Evolutionary conservation across 352 stramenopile genomes (phyloP).

Genomic region (Globisporangium lucens): DNA sequence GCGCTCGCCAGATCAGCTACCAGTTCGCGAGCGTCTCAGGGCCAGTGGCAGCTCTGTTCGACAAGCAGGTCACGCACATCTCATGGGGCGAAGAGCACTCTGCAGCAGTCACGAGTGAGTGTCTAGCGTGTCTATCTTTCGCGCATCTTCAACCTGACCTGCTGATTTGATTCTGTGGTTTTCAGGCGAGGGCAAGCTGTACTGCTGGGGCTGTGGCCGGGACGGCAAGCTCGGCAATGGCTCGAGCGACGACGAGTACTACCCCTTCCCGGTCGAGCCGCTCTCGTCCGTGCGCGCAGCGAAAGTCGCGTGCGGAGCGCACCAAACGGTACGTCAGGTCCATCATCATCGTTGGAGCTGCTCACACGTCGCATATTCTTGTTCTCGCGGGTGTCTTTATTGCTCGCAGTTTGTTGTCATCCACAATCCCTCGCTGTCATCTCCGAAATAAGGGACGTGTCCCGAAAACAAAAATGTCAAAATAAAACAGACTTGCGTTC

Average conservation of each 20-base stretch:
- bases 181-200: slow-evolving; percentile 55
- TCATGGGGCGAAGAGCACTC: slow-evolving; percentile 70
- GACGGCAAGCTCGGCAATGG: slow-evolving; percentile 72
- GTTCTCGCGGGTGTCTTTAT: no score
- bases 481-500: no score
- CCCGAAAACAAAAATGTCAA: not conserved
- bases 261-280: slow-evolving; percentile 44
- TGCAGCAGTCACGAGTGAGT: slow-evolving; percentile 58
- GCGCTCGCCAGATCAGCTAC: slow-evolving; percentile 61
- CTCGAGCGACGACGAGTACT: slow-evolving; percentile 49
- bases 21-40: slow-evolving; percentile 51
- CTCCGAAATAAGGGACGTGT: not conserved
- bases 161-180: not conserved
- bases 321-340: slow-evolving; percentile 51
- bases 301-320: slow-evolving; percentile 42
- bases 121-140: not conserved
- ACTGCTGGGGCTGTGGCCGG: slow-evolving; percentile 63
- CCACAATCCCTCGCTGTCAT: slow-evolving; percentile 33
- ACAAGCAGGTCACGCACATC: slow-evolving; percentile 39
- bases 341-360: not conserved
- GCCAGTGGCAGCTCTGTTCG: slow-evolving; percentile 44
- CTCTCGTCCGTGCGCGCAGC: slow-evolving; percentile 57
- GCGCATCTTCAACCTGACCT: not conserved
- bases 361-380: slow-evolving; percentile 18
- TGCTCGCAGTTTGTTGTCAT: slow-evolving; percentile 34